These are phyloP conservation scores for Rhodotorula sp. DNA, from an alignment of 1,284 basidiomycete genomes.

Conservation along the genomic window DNA sequence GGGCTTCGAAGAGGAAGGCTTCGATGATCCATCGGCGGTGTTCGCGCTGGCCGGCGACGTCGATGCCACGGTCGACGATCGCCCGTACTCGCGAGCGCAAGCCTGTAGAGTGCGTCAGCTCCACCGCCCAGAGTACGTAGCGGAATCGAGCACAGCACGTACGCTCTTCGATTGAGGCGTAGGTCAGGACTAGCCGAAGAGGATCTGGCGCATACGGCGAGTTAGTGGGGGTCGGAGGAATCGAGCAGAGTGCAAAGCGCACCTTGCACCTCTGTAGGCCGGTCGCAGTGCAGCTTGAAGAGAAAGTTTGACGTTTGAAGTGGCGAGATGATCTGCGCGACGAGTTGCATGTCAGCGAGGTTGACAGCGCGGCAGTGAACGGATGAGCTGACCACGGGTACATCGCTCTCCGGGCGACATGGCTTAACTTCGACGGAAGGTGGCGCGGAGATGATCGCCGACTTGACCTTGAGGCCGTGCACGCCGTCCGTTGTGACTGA, in stretches of 20 bases:
- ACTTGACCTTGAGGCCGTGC: slow-evolving; percentile 66
- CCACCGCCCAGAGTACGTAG: neutral
- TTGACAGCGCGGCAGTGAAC: slow-evolving; percentile 36
- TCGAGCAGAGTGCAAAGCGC: too few relatives aligned
- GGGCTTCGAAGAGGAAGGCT: slow-evolving; percentile 52
- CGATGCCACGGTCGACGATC: neutral
- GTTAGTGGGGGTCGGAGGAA: too few relatives aligned
- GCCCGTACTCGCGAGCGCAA: slow-evolving; percentile 12
- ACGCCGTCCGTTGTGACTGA: slow-evolving; percentile 69
- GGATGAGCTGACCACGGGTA: slow-evolving; percentile 36
- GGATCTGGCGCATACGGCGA: slow-evolving; percentile 58
- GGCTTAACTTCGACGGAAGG: slow-evolving; percentile 14
- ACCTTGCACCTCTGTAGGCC: slow-evolving; percentile 52
- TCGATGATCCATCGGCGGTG: slow-evolving; percentile 21
- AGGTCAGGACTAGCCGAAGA: slow-evolving; percentile 62
- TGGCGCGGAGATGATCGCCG: slow-evolving; percentile 56
- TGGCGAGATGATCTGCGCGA: slow-evolving; percentile 63
- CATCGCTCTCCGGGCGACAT: slow-evolving; percentile 8
- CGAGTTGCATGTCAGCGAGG: neutral
- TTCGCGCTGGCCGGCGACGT: neutral
- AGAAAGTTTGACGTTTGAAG: slow-evolving; percentile 66
- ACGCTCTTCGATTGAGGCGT: slow-evolving; percentile 74
- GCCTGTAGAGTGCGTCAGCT: slow-evolving; percentile 14
- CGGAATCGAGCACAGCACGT: neutral
- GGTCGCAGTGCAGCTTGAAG: slow-evolving; percentile 57